A percentile compares a stretch with the other conserved stretches of the same genome.
Evolutionary conservation across 2,329 filamentous ascomycete species (phyloP).

Genomic region (Fusarium pseudograminearum): DNA sequence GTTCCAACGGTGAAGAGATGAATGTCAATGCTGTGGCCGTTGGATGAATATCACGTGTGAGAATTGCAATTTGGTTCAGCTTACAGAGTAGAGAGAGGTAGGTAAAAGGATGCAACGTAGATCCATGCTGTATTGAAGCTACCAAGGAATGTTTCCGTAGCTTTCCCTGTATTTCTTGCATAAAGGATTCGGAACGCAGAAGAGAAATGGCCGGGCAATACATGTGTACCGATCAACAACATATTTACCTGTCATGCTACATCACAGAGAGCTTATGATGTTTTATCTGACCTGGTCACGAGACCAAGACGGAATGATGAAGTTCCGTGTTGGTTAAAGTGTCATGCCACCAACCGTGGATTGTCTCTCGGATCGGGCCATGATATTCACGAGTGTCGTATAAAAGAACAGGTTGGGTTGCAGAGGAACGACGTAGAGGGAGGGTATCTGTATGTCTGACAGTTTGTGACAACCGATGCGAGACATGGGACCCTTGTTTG

Average conservation of each 20-base stretch:
- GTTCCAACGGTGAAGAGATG: neutral
- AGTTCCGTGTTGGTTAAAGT: conserved; percentile 10
- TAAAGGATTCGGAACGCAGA: conserved; percentile 11
- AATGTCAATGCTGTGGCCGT: neutral
- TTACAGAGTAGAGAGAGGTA: neutral
- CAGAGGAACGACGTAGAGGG: conserved; percentile 6
- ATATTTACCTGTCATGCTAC: neutral
- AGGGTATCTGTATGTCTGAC: conserved; percentile 16
- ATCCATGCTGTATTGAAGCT: neutral
- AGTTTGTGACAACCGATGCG: conserved; percentile 14
- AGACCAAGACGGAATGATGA: conserved; percentile 2
- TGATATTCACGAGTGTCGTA: neutral
- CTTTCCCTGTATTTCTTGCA: neutral
- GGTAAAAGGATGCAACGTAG: conserved; percentile 2
- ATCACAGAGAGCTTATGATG: neutral
- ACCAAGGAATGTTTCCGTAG: neutral
- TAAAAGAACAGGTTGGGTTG: conserved; percentile 13
- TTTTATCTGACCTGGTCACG: conserved; percentile 2
- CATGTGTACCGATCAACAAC: conserved; percentile 7
- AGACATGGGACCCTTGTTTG: conserved; percentile 29
- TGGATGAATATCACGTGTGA: conserved; percentile 10
- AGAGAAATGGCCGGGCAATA: neutral
- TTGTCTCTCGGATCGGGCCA: conserved; percentile 7
- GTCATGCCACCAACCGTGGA: neutral
- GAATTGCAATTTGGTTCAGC: too few species aligned